Conservation (phyloP, 176 grass and related monocot species). For the Avena insularis region DNA sequence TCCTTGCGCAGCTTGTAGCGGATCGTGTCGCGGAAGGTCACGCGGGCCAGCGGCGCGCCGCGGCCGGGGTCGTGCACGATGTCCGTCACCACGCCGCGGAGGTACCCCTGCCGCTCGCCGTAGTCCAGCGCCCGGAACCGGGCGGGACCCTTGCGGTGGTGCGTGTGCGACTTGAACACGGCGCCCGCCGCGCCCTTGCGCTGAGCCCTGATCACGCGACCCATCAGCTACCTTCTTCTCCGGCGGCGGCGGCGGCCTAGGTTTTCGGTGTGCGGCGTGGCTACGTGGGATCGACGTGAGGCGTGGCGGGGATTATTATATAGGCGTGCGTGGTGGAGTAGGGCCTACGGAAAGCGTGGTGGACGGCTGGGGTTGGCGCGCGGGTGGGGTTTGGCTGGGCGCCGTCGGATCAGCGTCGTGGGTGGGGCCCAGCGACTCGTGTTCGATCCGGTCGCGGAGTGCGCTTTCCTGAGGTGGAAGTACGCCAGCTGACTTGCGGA, state of each 20-base stretch:
- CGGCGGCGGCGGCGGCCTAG: neutral
- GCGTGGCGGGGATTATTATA: neutral
- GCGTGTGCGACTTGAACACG: slow-evolving; percentile 81
- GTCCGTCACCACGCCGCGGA: slow-evolving; percentile 88
- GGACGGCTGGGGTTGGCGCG: neutral
- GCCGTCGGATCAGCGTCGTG: neutral
- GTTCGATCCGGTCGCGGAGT: neutral
- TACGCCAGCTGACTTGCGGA: neutral
- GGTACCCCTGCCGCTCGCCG: slow-evolving; percentile 71
- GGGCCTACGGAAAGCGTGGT: neutral
- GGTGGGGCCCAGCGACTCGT: neutral
- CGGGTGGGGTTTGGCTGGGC: neutral
- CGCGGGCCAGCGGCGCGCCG: slow-evolving; percentile 79
- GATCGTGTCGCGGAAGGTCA: slow-evolving; percentile 85
- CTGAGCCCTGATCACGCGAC: slow-evolving; percentile 44
- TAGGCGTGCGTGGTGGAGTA: neutral
- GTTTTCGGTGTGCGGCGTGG: neutral
- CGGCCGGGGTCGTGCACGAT: slow-evolving; percentile 92
- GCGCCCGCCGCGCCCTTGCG: slow-evolving; percentile 42
- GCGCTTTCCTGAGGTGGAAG: neutral
- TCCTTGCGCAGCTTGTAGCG: slow-evolving; percentile 96
- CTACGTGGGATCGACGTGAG: neutral
- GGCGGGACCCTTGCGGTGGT: slow-evolving; percentile 59
- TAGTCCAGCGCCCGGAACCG: slow-evolving; percentile 43
- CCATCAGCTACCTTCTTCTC: neutral